These are phyloP conservation scores for Neodidymelliopsis sp. DNA, from an alignment of 2,329 filamentous ascomycete genomes.

Conservation along the genomic window DNA sequence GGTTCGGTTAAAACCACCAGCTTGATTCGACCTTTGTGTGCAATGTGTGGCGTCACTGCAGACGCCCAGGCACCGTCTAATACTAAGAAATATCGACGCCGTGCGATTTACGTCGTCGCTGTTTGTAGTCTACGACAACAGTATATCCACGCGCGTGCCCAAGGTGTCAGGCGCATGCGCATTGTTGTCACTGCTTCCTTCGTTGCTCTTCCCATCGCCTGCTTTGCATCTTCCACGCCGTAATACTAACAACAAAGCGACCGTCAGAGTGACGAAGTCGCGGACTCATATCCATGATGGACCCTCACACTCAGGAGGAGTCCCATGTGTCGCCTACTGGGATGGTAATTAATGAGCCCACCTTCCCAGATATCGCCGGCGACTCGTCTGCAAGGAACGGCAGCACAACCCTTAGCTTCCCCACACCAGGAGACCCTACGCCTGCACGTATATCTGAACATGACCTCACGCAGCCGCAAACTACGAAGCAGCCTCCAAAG, in stretches of 20 bases:
- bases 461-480: not conserved
- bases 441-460: slow-evolving; percentile 13
- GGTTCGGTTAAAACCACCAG: slow-evolving; percentile 14
- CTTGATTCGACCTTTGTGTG: slow-evolving; percentile 6
- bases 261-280: slow-evolving; percentile 1
- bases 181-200: not conserved
- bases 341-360: slow-evolving; percentile 17
- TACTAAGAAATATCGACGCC: slow-evolving; percentile 13
- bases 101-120: slow-evolving; percentile 2
- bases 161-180: slow-evolving; percentile 6
- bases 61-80: slow-evolving; percentile 12
- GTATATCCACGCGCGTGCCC: slow-evolving; percentile 2
- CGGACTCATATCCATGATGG: not conserved
- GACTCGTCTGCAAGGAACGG: not conserved
- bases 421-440: slow-evolving; percentile 5
- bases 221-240: not conserved
- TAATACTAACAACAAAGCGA: slow-evolving; percentile 6
- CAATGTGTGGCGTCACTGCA: slow-evolving; percentile 16
- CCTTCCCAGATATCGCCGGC: slow-evolving; percentile 12
- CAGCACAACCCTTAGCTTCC: slow-evolving; percentile 9
- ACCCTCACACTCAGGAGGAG: not conserved
- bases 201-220: not conserved
- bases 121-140: slow-evolving; percentile 7
- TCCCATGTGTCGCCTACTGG: slow-evolving; percentile 10
- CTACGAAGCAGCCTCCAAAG: not conserved